phyloP scores from a whole-genome alignment of 2,329 filamentous ascomycete species.

The Ascosphaera apis region DNA sequence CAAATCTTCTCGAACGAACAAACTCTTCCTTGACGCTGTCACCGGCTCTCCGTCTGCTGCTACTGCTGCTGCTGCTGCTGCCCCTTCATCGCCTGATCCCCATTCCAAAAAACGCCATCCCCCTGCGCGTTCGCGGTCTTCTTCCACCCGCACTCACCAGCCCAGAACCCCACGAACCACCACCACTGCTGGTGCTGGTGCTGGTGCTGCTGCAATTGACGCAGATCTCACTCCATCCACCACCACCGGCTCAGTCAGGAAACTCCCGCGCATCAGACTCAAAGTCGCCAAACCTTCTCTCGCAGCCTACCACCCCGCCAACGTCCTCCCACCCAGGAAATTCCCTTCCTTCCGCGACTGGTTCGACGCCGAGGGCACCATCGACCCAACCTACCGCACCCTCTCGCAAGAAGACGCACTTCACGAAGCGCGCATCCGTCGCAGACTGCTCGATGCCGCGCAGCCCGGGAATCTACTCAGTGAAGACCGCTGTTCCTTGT shows the following conservation, averaged over 20 bases:
- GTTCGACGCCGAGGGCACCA: slow-evolving; percentile 29
- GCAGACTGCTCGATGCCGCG: slow-evolving; percentile 48
- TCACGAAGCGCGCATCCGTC: slow-evolving; percentile 45
- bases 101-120: too few relatives aligned
- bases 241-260: slow-evolving; percentile 15
- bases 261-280: slow-evolving; percentile 19
- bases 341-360: slow-evolving; percentile 38
- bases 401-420: slow-evolving; percentile 39
- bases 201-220: too few relatives aligned
- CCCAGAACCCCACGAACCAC: too few relatives aligned
- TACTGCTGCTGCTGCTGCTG: too few relatives aligned
- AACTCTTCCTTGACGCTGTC: too few relatives aligned
- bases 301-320: slow-evolving; percentile 27
- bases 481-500: slow-evolving; percentile 44
- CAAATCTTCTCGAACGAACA: slow-evolving; percentile 34
- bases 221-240: too few relatives aligned
- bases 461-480: slow-evolving; percentile 56
- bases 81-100: too few relatives aligned
- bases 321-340: slow-evolving; percentile 23
- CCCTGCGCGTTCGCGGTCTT: too few relatives aligned
- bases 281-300: slow-evolving; percentile 28
- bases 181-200: too few relatives aligned
- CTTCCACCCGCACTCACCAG: too few relatives aligned
- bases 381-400: slow-evolving; percentile 28
- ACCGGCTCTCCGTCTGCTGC: too few relatives aligned